Conservation (phyloP, 1,139 yeast species). For the Hansenula anomala region DNA sequence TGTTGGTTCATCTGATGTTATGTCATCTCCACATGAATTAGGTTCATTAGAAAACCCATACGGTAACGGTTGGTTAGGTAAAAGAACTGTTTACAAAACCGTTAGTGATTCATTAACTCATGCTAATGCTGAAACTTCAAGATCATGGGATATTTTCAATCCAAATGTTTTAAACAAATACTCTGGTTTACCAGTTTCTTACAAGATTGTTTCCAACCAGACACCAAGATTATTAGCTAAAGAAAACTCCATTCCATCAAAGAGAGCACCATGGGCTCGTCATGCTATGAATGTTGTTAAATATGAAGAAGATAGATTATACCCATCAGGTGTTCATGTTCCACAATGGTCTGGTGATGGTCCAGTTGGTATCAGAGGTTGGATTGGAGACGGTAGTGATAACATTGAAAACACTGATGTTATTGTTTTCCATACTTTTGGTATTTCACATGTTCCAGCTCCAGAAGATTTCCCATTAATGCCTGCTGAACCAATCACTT, state of each 20-base stretch:
- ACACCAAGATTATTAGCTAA: conserved; percentile 70
- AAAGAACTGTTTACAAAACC: conserved; percentile 61
- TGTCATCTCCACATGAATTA: conserved; percentile 50
- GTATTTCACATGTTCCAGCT: conserved; percentile 81
- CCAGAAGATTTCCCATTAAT: conserved; percentile 88
- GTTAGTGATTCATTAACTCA: conserved; percentile 63
- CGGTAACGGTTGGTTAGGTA: conserved; percentile 68
- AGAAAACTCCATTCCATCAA: conserved; percentile 68
- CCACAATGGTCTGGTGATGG: conserved; percentile 81
- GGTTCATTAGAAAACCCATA: conserved; percentile 67
- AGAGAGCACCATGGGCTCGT: conserved; percentile 81
- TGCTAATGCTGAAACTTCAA: conserved; percentile 54
- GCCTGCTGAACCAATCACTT: conserved; percentile 80
- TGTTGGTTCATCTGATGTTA: conserved; percentile 65
- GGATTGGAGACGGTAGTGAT: conserved; percentile 68
- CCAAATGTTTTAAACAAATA: conserved; percentile 61
- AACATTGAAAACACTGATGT: conserved; percentile 64
- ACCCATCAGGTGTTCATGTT: conserved; percentile 78
- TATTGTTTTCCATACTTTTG: conserved; percentile 74
- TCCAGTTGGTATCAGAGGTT: conserved; percentile 60
- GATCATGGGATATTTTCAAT: conserved; percentile 79
- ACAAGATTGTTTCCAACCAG: conserved; percentile 74
- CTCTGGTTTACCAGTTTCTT: conserved; percentile 72
- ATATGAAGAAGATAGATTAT: conserved; percentile 53
- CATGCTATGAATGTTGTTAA: conserved; percentile 66